Evolutionary conservation across 306 rosid species (phyloP).

Genomic region (Mimosa pudica): DNA sequence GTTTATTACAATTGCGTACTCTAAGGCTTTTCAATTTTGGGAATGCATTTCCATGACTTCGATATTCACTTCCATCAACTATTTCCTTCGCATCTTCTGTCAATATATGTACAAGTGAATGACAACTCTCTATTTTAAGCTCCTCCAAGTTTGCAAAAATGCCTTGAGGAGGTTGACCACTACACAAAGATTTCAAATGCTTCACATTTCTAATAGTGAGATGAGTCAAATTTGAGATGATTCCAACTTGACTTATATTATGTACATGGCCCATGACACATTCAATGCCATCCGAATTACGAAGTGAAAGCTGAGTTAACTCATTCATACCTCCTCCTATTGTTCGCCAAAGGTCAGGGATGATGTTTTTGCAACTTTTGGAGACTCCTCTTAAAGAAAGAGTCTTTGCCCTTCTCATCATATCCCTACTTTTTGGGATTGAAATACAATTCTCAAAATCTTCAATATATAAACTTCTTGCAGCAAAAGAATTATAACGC

Average conservation of each 20-base stretch:
- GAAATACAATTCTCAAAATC: neutral
- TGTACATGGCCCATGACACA: neutral
- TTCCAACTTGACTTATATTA: neutral
- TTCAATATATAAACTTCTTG: neutral
- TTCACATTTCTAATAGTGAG: neutral
- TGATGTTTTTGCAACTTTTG: neutral
- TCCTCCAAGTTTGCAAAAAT: neutral
- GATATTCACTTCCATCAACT: neutral
- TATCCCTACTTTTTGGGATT: neutral
- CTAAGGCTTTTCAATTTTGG: neutral
- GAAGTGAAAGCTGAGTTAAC: neutral
- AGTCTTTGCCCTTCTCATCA: neutral
- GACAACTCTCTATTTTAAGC: fast-evolving
- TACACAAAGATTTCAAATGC: neutral
- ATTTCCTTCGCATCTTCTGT: neutral
- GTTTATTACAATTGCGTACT: fast-evolving
- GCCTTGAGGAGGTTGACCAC: neutral
- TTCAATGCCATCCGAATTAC: neutral
- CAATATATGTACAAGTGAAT: neutral
- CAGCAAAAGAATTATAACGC: no score
- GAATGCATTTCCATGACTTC: neutral
- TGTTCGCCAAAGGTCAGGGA: neutral
- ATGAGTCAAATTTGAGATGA: neutral
- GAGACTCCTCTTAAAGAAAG: neutral
- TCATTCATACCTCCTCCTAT: neutral